These are phyloP conservation scores for Nitzschia putrida DNA, from an alignment of 108 stramenopile species.

Conservation along the genomic window DNA sequence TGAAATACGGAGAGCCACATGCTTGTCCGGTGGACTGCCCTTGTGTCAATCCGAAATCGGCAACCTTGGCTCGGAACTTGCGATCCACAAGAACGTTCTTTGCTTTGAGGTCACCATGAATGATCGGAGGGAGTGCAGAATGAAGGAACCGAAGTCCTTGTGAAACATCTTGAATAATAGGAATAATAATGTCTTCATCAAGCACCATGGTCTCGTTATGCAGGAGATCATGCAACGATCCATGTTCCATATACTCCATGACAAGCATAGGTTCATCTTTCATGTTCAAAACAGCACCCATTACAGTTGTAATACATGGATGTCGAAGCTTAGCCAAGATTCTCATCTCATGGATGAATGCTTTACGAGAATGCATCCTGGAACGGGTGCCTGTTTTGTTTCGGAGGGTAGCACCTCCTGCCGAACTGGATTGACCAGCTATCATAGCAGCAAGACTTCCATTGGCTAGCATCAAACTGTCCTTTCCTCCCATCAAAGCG, in stretches of 20 bases:
- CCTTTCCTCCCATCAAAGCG: too few relatives aligned
- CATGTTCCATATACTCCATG: conserved; percentile 66
- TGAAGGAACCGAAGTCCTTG: conserved; percentile 63
- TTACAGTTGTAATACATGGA: conserved; percentile 66
- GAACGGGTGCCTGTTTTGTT: too few relatives aligned
- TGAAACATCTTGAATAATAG: conserved; percentile 52
- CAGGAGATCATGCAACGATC: conserved; percentile 55
- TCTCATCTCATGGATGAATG: conserved; percentile 40
- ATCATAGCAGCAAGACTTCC: too few relatives aligned
- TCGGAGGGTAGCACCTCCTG: too few relatives aligned
- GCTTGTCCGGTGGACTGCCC: conserved; percentile 51
- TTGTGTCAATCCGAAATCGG: conserved; percentile 81
- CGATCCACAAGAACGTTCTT: conserved; percentile 53
- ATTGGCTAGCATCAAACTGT: too few relatives aligned
- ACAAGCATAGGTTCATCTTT: conserved; percentile 51
- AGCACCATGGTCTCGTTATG: conserved; percentile 60
- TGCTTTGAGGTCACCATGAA: conserved; percentile 58
- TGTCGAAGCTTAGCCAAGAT: conserved; percentile 53
- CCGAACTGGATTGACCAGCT: too few relatives aligned
- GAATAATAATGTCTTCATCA: conserved; percentile 51
- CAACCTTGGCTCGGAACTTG: conserved; percentile 50
- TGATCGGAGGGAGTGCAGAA: conserved; percentile 45
- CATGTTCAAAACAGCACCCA: conserved; percentile 44
- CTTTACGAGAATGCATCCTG: background rate
- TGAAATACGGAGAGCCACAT: conserved; percentile 76